Evolutionary conservation across 495 filamentous ascomycete genomes (phyloP).

Genomic region (Xylaria cubensis): DNA sequence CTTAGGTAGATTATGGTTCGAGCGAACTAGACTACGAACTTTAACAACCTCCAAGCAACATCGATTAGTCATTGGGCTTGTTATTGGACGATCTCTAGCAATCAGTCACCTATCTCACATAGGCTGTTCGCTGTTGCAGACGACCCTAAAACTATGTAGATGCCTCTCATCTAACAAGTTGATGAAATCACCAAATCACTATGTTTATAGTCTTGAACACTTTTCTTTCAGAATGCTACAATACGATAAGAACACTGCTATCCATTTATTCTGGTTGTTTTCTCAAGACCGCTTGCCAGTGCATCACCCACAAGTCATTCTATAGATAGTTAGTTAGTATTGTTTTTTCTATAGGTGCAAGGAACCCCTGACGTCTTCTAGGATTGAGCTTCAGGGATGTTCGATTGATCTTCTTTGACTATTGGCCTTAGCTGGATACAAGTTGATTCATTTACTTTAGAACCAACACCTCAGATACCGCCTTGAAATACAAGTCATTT

Average conservation of each 20-base stretch:
- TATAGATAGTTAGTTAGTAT: too few relatives aligned
- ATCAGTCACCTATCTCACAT: neutral
- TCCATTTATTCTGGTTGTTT: too few relatives aligned
- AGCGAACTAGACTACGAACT: neutral
- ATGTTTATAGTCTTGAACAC: too few relatives aligned
- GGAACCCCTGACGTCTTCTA: neutral
- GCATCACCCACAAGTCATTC: too few relatives aligned
- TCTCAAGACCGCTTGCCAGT: too few relatives aligned
- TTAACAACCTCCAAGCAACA: neutral
- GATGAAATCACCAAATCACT: neutral
- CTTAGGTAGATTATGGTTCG: neutral
- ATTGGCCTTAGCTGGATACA: neutral
- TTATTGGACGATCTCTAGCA: neutral
- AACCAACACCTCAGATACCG: neutral
- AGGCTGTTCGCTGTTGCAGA: neutral
- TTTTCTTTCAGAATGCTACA: neutral
- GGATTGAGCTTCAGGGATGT: neutral
- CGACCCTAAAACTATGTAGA: neutral
- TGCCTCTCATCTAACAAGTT: neutral
- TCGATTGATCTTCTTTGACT: neutral
- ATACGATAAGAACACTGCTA: neutral
- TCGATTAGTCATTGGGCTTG: neutral
- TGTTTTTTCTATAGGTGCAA: too few relatives aligned
- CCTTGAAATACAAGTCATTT: neutral
- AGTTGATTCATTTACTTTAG: neutral